Base-by-base conservation (phyloP, 1,284 basidiomycete genomes). In the Rhodotorula sp. region DNA sequence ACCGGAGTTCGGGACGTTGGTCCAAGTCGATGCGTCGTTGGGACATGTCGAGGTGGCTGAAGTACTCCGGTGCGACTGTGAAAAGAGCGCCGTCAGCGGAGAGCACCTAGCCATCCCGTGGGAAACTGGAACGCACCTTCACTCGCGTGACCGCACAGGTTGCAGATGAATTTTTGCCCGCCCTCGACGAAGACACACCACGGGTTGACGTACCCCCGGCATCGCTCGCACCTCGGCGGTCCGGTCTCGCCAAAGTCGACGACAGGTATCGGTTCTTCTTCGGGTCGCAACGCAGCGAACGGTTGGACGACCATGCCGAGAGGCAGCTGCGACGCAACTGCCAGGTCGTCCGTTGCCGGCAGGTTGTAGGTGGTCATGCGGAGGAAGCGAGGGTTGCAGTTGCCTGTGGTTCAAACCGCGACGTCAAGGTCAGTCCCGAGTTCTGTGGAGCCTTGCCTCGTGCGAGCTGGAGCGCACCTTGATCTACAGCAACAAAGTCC, bases 201-300 rank as follows among this genome's bases (percentile, higher is more conserved):
- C 0, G 95, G 90, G 80, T 98, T 99, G 79, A 99, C 86, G 81
- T 99, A 99, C 0, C 86, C 92, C 76, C 93, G 86, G 82, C 97
- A 99, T 58, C 87, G 84, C 65, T 86, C 87, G 80, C 97, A 99
- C 50, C 97, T 86, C 19, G 91, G 87, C 21, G 95, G 97, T 15
- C 94, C 95, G 14, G 81, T 80, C 57, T 77, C 90, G 84, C 80
- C 85, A 55, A 80, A 84, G 69, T 81, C 81, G 14, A 97, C 87
- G 7, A 93, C 78, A 0, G 95, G 94, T 10, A 99, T 84, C 0
- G 87, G 84, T 60, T 91, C 90, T 80, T 97, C 94, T 38, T 77
- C 79, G 50, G 81, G 80, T 62, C 89, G 86, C n/a, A 87, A 85
- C 75, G 90, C 88, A 0, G 92, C 92, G 78, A 99, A 95, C 0